These are phyloP conservation scores for Debaryomyces fabryi DNA, from an alignment of 1,139 yeast genomes.

Conservation along the genomic window DNA sequence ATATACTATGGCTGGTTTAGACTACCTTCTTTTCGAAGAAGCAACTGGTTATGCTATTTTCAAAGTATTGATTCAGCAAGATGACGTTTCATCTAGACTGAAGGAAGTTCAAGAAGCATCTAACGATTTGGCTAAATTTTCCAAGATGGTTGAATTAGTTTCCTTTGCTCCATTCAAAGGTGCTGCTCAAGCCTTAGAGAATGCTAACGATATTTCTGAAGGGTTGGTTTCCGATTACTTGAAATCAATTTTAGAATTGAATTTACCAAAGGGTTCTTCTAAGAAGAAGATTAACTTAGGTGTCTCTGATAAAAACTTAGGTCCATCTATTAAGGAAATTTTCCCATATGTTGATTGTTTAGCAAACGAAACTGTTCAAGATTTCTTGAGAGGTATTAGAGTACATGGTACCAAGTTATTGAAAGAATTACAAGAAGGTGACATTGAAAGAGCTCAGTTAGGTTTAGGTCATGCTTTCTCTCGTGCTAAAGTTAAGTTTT, in stretches of 20 bases:
- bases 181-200: conserved; percentile 98
- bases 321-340: conserved; percentile 91
- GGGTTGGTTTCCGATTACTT: conserved; percentile 93
- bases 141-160: conserved; percentile 90
- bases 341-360: conserved; percentile 90
- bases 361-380: conserved; percentile 91
- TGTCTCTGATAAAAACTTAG: conserved; percentile 92
- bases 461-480: conserved; percentile 99
- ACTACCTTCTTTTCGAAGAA: conserved; percentile 94
- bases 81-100: conserved; percentile 87
- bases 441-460: conserved; percentile 95
- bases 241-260: conserved; percentile 85
- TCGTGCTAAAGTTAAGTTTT: conserved; percentile 97
- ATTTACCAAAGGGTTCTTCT: conserved; percentile 82
- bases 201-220: conserved; percentile 96
- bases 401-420: conserved; percentile 85
- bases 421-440: conserved; percentile 92
- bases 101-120: conserved; percentile 94
- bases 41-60: conserved; percentile 98
- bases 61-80: conserved; percentile 92
- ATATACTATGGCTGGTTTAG: conserved; percentile 64
- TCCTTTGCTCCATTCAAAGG: conserved; percentile 98
- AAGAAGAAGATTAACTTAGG: conserved; percentile 74
- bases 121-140: conserved; percentile 82
- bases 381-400: conserved; percentile 92